Evolutionary conservation across 495 filamentous ascomycete species (phyloP).

Genomic region (Lichenothelia convexa): DNA sequence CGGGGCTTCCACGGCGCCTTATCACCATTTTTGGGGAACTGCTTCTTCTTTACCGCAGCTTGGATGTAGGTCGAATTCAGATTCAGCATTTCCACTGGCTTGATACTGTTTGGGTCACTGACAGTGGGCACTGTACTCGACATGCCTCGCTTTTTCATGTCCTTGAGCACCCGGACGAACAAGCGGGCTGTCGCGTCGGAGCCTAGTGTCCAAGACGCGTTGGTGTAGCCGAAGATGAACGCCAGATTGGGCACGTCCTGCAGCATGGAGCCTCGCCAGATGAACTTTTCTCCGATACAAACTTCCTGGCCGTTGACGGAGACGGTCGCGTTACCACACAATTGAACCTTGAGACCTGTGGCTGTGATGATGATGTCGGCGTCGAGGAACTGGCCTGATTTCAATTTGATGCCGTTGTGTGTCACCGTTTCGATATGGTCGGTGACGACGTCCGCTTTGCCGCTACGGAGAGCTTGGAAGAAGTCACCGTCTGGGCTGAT

Average conservation of each 20-base stretch:
- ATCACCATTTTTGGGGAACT: slow-evolving; percentile 28
- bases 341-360: slow-evolving; percentile 43
- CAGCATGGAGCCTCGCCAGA: slow-evolving; percentile 44
- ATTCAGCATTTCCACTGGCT: slow-evolving; percentile 24
- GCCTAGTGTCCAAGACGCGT: slow-evolving; percentile 41
- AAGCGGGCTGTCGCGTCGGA: slow-evolving; percentile 34
- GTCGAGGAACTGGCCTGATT: slow-evolving; percentile 33
- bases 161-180: slow-evolving; percentile 26
- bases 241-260: slow-evolving; percentile 39
- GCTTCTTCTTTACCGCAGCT: slow-evolving; percentile 18
- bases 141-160: slow-evolving; percentile 24
- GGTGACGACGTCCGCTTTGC: slow-evolving; percentile 45
- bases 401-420: slow-evolving; percentile 35
- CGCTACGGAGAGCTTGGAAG: slow-evolving; percentile 38
- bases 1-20: slow-evolving; percentile 36
- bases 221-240: slow-evolving; percentile 38
- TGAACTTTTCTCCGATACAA: slow-evolving; percentile 26
- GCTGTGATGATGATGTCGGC: slow-evolving; percentile 62
- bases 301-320: slow-evolving; percentile 36
- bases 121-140: slow-evolving; percentile 16
- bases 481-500: slow-evolving; percentile 56
- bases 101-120: slow-evolving; percentile 12
- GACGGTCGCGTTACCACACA: slow-evolving; percentile 32
- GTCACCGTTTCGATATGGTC: slow-evolving; percentile 49
- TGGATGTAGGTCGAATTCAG: slow-evolving; percentile 35